Evolutionary conservation across 495 filamentous ascomycete species (phyloP).

Genomic region (Annulohypoxylon moriforme): DNA sequence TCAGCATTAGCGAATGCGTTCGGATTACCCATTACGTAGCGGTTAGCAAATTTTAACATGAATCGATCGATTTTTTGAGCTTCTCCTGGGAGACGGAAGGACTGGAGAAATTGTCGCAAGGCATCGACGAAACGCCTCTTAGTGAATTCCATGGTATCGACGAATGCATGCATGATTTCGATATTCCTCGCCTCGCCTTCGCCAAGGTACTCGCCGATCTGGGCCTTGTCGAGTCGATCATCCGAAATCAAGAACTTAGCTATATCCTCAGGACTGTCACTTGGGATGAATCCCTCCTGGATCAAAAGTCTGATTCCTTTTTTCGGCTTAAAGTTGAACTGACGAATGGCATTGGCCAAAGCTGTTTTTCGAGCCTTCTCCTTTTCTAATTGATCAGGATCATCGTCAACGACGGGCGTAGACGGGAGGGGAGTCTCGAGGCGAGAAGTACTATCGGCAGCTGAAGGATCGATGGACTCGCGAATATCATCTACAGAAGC

Average conservation of each 20-base stretch:
- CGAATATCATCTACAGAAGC: conserved; percentile 79
- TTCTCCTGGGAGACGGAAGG: conserved; percentile 94
- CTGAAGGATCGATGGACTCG: conserved; percentile 79
- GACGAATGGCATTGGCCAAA: conserved; percentile 83
- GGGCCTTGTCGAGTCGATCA: conserved; percentile 85
- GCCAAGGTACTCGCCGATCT: conserved; percentile 94
- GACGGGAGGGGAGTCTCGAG: conserved; percentile 74
- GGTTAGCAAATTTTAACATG: conserved; percentile 98
- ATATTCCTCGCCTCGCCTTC: conserved; percentile 93
- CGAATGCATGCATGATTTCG: conserved; percentile 97
- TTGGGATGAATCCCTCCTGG: conserved; percentile 85
- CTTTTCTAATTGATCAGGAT: conserved; percentile 89
- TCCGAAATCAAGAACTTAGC: conserved; percentile 80
- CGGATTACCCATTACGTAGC: conserved; percentile 93
- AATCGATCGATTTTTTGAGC: conserved; percentile 99
- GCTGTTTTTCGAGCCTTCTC: conserved; percentile 95
- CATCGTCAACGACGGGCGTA: conserved; percentile 84
- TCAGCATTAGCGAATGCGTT: conserved; percentile 98
- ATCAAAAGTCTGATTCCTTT: conserved; percentile 87
- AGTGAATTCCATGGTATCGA: conserved; percentile 94
- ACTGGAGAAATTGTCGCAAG: conserved; percentile 89
- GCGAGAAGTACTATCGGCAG: conserved; percentile 60
- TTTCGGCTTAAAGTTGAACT: conserved; percentile 99
- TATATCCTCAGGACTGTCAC: conserved; percentile 80
- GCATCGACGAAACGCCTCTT: conserved; percentile 94